Evolutionary conservation across 495 filamentous ascomycete species (phyloP).

Genomic region (Neurospora sp.): DNA sequence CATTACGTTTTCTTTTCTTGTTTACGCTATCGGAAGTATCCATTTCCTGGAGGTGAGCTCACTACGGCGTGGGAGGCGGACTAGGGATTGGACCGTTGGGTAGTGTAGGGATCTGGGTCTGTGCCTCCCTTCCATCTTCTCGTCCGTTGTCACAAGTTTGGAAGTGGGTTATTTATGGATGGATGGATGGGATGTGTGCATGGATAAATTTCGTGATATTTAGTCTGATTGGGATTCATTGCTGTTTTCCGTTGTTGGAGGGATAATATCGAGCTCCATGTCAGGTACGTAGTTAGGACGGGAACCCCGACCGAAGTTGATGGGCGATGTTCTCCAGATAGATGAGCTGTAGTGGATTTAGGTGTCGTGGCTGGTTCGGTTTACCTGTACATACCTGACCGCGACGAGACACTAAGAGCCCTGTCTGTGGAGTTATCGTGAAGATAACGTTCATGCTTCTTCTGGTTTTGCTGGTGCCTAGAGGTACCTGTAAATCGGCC

Average conservation of each 20-base stretch:
- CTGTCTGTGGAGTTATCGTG: not conserved
- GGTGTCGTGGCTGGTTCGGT: not conserved
- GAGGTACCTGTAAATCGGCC: not conserved
- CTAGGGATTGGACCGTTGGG: not conserved
- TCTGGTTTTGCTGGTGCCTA: not conserved
- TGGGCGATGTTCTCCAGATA: not conserved
- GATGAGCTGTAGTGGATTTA: not conserved
- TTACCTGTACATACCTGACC: not conserved
- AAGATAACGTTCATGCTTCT: not conserved
- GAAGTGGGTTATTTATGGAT: not conserved
- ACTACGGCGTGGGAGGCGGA: not conserved
- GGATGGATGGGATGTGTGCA: not conserved
- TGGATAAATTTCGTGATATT: too few species aligned
- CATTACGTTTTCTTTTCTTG: not conserved
- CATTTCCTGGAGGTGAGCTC: not conserved
- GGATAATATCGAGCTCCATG: not conserved
- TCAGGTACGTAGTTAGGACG: not conserved
- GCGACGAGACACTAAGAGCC: not conserved
- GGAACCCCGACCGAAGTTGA: not conserved
- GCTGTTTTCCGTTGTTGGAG: too few species aligned
- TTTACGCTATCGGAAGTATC: not conserved
- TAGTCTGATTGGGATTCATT: not conserved
- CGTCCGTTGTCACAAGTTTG: not conserved
- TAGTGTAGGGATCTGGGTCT: not conserved
- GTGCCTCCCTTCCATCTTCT: not conserved